A percentile compares a stretch with the other conserved stretches of the same genome.
Evolutionary conservation across 345 rosid genomes (phyloP).

Genomic region (Angophora floribunda): DNA sequence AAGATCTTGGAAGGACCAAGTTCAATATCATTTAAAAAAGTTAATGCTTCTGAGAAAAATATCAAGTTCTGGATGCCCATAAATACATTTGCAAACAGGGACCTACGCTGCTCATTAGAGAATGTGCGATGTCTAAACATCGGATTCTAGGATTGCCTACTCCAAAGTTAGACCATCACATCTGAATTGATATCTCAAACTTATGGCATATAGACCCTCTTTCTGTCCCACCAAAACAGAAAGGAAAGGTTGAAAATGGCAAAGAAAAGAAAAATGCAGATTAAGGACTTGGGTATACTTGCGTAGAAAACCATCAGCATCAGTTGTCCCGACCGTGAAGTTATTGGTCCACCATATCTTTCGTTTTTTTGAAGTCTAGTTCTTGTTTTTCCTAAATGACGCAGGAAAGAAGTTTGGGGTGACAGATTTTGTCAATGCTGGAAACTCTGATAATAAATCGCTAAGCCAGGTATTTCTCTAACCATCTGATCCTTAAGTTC

Average conservation of each 20-base stretch:
- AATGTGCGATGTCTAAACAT: not conserved
- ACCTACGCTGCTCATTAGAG: not conserved
- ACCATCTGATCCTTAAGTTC: not conserved
- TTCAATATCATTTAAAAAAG: not conserved
- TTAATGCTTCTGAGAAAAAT: not conserved
- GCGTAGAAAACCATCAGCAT: not conserved
- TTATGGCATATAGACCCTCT: not conserved
- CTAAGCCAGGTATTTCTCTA: constrained; percentile 46
- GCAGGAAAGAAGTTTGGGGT: constrained; percentile 67
- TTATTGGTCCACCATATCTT: not conserved
- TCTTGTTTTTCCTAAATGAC: not conserved
- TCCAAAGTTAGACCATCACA: not conserved
- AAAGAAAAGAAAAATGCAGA: not conserved
- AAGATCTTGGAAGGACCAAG: not conserved
- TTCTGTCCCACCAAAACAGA: not conserved
- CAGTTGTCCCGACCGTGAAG: not conserved
- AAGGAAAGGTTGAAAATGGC: not conserved
- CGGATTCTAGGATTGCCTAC: not conserved
- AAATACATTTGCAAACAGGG: not conserved
- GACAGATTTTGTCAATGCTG: constrained; percentile 59
- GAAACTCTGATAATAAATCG: constrained; percentile 30
- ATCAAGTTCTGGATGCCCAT: not conserved
- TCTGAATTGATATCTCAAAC: not conserved
- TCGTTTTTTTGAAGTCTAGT: not conserved
- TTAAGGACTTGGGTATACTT: not conserved